Evolutionary conservation across 2,329 filamentous ascomycete genomes (phyloP).

Genomic region (Thermomyces lanuginosus): DNA sequence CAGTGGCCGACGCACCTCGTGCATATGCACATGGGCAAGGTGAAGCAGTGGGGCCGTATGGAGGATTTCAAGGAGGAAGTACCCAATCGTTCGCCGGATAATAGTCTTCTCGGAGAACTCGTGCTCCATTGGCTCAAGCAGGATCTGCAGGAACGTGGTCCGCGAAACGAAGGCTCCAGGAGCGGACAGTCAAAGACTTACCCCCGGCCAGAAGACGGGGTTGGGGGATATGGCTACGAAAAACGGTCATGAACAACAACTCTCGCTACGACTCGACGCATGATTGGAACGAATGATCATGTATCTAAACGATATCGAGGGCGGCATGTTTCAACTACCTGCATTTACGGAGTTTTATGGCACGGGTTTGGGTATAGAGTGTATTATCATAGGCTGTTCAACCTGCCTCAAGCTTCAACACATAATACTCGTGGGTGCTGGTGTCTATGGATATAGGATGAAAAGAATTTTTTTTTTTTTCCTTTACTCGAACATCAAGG

Average conservation of each 20-base stretch:
- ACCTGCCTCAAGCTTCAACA: constrained; percentile 11
- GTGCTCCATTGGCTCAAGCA: constrained; percentile 75
- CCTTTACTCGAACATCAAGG: not conserved
- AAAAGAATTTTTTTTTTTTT: constrained; percentile 1
- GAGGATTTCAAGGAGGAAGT: constrained; percentile 47
- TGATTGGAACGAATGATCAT: not conserved
- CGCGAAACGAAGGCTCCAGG: constrained; percentile 44
- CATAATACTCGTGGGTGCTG: constrained; percentile 4
- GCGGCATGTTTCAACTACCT: constrained; percentile 7
- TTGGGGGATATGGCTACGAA: constrained; percentile 49
- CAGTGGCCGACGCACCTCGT: constrained; percentile 91
- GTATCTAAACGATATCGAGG: constrained; percentile 1
- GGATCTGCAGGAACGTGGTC: constrained; percentile 64
- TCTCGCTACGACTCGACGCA: not conserved
- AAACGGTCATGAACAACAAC: constrained; percentile 14
- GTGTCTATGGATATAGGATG: not conserved
- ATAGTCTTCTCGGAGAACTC: constrained; percentile 71
- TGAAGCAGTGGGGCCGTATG: constrained; percentile 72
- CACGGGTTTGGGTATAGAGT: constrained; percentile 6
- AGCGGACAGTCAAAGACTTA: constrained; percentile 34
- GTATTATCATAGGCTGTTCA: constrained; percentile 6
- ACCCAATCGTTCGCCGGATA: constrained; percentile 44
- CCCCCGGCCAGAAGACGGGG: constrained; percentile 37
- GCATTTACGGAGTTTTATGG: constrained; percentile 6
- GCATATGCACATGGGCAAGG: constrained; percentile 79